Base-by-base conservation (phyloP, 2,329 filamentous ascomycete genomes). In the Fusarium clavum region DNA sequence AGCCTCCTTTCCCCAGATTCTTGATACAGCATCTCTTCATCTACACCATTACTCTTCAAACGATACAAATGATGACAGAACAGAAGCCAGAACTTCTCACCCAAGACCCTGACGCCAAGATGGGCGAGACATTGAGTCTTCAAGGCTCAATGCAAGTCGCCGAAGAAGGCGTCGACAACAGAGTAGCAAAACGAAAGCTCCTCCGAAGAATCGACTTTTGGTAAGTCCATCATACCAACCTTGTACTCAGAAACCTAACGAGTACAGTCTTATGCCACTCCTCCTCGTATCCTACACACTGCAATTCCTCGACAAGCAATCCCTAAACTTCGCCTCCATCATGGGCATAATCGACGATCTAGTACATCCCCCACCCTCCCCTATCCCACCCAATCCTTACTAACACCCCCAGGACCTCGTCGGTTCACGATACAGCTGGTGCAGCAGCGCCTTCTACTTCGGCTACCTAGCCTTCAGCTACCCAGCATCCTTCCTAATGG, bases 271-370 rank as follows among this genome's bases (percentile, higher is more conserved):
- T 13, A 49, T 73, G 47, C 71, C 71, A 1, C 40, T 74, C 2
- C 61, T 74, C 1, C 60, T 74, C 8, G 72, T 73, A 3, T 74
- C 72, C 1, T 74, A 74, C 6, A 74, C 70, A 18, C 34, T 74
- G 1, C 72, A 74, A n/a, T 74, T 74, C 8, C 72, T 74, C 10
- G 72, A 74, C 10, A 74, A 74, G 25, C 71, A 74, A 16, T 74
- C 72, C 0, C 38, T 74, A 3, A 74, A 74, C 49, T 74, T 74
- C 58, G 43, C 72, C 3, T 73, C 71, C 0, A 74, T 73, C 18
- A 73, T 73, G 71, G 71, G 71, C 5, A 71, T 74, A 11, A 73
- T 74, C 9, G 58, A 69, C 0, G 69, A 74, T 11, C 18, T 74
- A 9, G 71, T 73, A 4, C 34, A 61, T 47, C 4, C 5, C 0